Evolutionary conservation across 2,329 filamentous ascomycete genomes (phyloP).

Genomic region (Thelonectria rubi): DNA sequence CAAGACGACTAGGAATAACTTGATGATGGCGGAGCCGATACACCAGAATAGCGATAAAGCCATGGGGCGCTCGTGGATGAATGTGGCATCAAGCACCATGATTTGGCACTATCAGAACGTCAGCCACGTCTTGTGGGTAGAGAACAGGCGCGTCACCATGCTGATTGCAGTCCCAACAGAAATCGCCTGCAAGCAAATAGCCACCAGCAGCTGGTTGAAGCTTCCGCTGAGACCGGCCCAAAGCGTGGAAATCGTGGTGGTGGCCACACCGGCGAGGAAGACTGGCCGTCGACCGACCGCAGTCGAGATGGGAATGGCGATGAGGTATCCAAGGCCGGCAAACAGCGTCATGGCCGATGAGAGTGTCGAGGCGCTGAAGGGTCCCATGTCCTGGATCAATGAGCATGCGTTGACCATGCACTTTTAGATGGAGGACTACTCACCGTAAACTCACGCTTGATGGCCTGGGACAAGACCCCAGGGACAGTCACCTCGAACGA

Average conservation of each 20-base stretch:
- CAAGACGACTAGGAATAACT: not conserved
- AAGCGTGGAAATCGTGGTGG: not conserved
- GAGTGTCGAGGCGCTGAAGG: not conserved
- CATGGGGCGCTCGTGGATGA: constrained; percentile 8
- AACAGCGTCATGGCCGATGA: constrained; percentile 1
- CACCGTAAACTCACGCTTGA: not conserved
- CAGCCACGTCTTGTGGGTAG: not conserved
- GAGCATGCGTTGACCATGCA: not conserved
- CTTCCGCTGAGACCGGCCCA: not conserved
- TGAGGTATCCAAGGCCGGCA: not conserved
- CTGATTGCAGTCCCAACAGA: not conserved
- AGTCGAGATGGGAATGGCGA: not conserved
- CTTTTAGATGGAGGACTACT: not conserved
- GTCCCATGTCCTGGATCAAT: not conserved
- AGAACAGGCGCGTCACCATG: not conserved
- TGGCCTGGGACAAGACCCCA: not conserved
- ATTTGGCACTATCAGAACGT: not conserved
- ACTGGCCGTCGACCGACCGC: constrained; percentile 1
- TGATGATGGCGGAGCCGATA: not conserved
- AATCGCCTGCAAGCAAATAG: not conserved
- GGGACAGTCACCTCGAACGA: not conserved
- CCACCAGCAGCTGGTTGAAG: not conserved
- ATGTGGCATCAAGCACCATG: constrained; percentile 5
- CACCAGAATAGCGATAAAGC: constrained; percentile 2
- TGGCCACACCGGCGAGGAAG: not conserved